Percentiles rank a stretch among this genome's conserved stretches.
phyloP scores from a whole-genome alignment of 1,284 basidiomycete species.

The Malassezia globosa region DNA sequence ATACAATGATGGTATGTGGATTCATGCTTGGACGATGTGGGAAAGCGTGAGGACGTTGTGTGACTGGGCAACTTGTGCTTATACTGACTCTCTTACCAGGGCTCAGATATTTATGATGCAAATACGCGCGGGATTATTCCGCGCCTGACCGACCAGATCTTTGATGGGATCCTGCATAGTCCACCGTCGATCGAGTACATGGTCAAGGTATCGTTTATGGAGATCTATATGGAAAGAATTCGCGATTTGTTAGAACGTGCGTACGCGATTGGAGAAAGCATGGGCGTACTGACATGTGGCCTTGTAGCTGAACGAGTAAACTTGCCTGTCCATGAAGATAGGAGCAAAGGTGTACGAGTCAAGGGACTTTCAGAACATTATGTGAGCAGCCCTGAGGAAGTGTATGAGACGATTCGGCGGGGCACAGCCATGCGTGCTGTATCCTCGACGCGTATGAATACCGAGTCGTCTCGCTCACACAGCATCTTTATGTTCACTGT shows the following conservation, averaged over 20 bases:
- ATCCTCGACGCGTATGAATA: conserved; percentile 95
- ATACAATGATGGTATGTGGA: conserved; percentile 39
- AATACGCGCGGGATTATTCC: conserved; percentile 80
- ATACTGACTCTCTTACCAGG: conserved; percentile 54
- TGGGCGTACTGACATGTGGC: no score
- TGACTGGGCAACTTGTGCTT: neutral
- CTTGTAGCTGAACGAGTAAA: conserved; percentile 87
- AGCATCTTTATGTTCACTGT: conserved; percentile 98
- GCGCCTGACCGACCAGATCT: conserved; percentile 97
- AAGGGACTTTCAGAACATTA: conserved; percentile 97
- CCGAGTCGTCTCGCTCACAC: conserved; percentile 95
- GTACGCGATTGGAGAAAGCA: conserved; percentile 48
- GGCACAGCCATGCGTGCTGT: conserved; percentile 83
- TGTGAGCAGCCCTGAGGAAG: conserved; percentile 65
- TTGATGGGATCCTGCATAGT: conserved; percentile 88
- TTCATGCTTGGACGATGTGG: neutral
- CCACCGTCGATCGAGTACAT: conserved; percentile 93
- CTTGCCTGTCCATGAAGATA: conserved; percentile 95
- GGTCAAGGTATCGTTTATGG: conserved; percentile 99
- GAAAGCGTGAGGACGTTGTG: no score
- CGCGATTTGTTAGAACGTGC: conserved; percentile 87
- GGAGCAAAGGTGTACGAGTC: conserved; percentile 92
- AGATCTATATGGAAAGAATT: conserved; percentile 96
- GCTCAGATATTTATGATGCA: conserved; percentile 82
- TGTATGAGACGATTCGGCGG: conserved; percentile 97